A percentile compares a stretch with the other conserved stretches of the same genome.
Conservation (phyloP, 768 basidiomycete species). For the Piloderma croceum region DNA sequence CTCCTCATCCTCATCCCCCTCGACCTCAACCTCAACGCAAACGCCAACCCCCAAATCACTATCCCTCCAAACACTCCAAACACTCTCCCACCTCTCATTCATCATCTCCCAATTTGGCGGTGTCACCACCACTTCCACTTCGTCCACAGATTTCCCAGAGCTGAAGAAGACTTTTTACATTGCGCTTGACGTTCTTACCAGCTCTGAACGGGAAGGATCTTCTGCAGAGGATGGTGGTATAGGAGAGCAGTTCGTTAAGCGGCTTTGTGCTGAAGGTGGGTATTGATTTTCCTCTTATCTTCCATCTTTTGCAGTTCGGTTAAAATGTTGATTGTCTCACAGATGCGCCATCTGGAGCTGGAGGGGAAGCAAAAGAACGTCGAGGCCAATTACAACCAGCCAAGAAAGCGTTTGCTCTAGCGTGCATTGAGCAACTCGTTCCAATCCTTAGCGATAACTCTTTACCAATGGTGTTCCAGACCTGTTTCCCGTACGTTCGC, state of each 20-base stretch:
- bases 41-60: conserved; percentile 48
- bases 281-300: too few relatives aligned
- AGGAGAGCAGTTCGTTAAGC: too few relatives aligned
- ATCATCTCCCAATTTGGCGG: conserved; percentile 80
- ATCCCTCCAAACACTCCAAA: conserved; percentile 48
- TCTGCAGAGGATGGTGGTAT: too few relatives aligned
- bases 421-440: conserved; percentile 74
- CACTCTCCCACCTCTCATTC: conserved; percentile 65
- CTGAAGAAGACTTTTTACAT: conserved; percentile 72
- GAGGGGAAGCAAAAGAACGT: too few relatives aligned
- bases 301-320: too few relatives aligned
- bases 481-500: conserved; percentile 58
- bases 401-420: conserved; percentile 58
- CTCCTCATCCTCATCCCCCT: background rate
- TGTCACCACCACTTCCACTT: conserved; percentile 38
- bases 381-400: conserved; percentile 25
- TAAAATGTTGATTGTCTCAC: too few relatives aligned
- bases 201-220: too few relatives aligned
- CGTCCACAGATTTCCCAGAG: conserved; percentile 56
- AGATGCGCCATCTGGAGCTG: too few relatives aligned
- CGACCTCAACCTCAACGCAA: background rate
- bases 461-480: conserved; percentile 52
- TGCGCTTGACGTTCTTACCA: conserved; percentile 63
- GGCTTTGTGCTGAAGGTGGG: too few relatives aligned
- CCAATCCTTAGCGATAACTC: conserved; percentile 48